Percentiles rank a stretch among this genome's conserved stretches.
These are phyloP conservation scores for Baorangia bicolor DNA, from an alignment of 768 basidiomycete species.

Conservation along the genomic window DNA sequence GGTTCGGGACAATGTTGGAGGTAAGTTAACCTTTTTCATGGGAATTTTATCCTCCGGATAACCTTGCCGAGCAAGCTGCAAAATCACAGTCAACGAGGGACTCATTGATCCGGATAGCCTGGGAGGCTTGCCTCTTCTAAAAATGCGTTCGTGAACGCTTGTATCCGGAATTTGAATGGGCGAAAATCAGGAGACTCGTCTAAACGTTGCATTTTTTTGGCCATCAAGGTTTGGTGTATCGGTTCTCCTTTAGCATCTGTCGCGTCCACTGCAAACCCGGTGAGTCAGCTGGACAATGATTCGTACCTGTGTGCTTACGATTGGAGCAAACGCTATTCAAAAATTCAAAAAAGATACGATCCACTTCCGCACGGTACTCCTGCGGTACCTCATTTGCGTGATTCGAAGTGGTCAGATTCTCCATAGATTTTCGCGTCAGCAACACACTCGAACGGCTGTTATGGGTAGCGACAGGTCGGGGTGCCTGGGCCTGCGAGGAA, in stretches of 20 bases:
- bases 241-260: constrained; percentile 94
- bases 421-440: constrained; percentile 21
- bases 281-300: constrained; percentile 11
- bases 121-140: constrained; percentile 71
- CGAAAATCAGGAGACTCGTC: constrained; percentile 97
- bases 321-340: constrained; percentile 88
- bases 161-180: constrained; percentile 98
- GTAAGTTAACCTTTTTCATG: constrained; percentile 80
- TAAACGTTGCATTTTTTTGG: constrained; percentile 96
- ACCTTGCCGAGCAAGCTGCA: constrained; percentile 77
- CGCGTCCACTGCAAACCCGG: constrained; percentile 68
- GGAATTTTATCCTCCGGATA: constrained; percentile 94
- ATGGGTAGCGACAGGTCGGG: constrained; percentile 20
- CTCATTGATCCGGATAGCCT: constrained; percentile 1
- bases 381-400: constrained; percentile 68
- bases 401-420: constrained; percentile 27
- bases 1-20: constrained; percentile 5
- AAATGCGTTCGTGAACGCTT: constrained; percentile 95
- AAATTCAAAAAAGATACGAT: constrained; percentile 89
- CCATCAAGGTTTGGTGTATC: constrained; percentile 98
- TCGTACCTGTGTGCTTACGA: constrained; percentile 49
- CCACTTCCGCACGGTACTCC: constrained; percentile 80
- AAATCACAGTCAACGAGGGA: constrained; percentile 10
- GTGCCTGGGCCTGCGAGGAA: constrained; percentile 22
- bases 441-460: constrained; percentile 12